Evolutionary conservation across 139 green algal species (phyloP), one percentile per base, ranked within the genome.

Genomic region (Mesotaenium endlicherianum): DNA sequence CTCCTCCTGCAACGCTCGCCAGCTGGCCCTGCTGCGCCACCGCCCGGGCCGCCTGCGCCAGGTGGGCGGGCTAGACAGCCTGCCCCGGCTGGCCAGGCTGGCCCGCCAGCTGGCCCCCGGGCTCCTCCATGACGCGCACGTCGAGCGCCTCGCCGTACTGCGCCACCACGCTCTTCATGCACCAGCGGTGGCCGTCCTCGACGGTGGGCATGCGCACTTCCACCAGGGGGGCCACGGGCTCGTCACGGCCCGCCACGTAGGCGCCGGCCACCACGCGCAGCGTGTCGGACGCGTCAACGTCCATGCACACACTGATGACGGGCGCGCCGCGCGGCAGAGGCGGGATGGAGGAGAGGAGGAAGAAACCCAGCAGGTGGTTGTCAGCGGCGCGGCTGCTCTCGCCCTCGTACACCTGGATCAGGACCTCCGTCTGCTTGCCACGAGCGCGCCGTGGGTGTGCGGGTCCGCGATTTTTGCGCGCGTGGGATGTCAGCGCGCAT

Each of bases 381-480:
- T 82, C 75, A 38, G 40, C 17, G 43, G 60, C 39, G 38, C 39
- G 34, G 55, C 26, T 26, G 20, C 49, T 34, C 42, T 82, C 75
- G 3, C 75, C 75, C 40, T 82, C 75, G 17, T 82, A 82, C n/a
- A 82, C 75, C 40, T 69, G 58, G 5, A 82, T 82, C 11, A 82
- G 17, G 2, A 70, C 75, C 45, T 74, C 75, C 20, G 75, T 44
- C 75, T 82, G 75, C 16, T 74, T 55, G 60, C 45, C 42, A 72
- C 31, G 17, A 47, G n/a, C n/a, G n/a, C n/a, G n/a, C n/a, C n/a
- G n/a, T n/a, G n/a, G n/a, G n/a, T n/a, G n/a, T n/a, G n/a, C n/a
- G n/a, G n/a, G n/a, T n/a, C n/a, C n/a, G n/a, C n/a, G n/a, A n/a
- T n/a, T n/a, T n/a, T n/a, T n/a, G n/a, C n/a, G n/a, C n/a, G n/a